A percentile compares a stretch with the other conserved stretches of the same genome.
These are phyloP conservation scores for Botrytis elliptica DNA, from an alignment of 2,329 filamentous ascomycete species.

Conservation along the genomic window DNA sequence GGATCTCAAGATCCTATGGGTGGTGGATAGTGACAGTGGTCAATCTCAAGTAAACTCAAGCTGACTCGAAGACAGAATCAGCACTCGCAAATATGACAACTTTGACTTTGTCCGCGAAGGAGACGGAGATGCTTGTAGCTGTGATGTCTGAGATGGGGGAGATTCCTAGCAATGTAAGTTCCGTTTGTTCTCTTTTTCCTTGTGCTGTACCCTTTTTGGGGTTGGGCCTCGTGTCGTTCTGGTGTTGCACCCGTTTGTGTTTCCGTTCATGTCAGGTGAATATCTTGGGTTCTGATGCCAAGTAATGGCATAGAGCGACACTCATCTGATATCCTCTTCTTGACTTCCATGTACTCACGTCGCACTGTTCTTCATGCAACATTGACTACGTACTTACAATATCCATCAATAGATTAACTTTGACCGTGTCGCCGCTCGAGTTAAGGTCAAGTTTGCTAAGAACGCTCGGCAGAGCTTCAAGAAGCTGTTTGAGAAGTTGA, in stretches of 20 bases:
- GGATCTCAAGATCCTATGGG: background rate
- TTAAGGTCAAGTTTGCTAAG: constrained; percentile 44
- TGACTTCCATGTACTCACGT: background rate
- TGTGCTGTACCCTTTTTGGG: background rate
- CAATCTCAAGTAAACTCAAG: background rate
- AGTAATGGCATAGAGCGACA: background rate
- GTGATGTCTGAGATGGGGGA: constrained; percentile 26
- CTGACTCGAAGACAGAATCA: background rate
- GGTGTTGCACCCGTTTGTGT: background rate
- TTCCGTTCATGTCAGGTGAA: background rate
- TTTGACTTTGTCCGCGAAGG: constrained; percentile 21
- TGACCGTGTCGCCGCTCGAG: constrained; percentile 41
- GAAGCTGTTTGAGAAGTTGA: constrained; percentile 31
- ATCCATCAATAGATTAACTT: constrained; percentile 41
- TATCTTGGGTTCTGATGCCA: background rate
- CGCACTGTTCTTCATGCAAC: background rate
- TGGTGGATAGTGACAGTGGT: background rate
- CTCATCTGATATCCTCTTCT: background rate
- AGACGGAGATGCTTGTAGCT: constrained; percentile 23
- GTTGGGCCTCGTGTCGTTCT: too few species aligned
- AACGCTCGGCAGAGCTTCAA: constrained; percentile 38
- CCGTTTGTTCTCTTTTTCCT: background rate
- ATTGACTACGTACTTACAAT: background rate
- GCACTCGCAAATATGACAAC: constrained; percentile 4
- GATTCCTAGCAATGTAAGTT: constrained; percentile 21